phyloP scores from a whole-genome alignment of 2,329 filamentous ascomycete genomes.

The Domatiomyces catenatus region DNA sequence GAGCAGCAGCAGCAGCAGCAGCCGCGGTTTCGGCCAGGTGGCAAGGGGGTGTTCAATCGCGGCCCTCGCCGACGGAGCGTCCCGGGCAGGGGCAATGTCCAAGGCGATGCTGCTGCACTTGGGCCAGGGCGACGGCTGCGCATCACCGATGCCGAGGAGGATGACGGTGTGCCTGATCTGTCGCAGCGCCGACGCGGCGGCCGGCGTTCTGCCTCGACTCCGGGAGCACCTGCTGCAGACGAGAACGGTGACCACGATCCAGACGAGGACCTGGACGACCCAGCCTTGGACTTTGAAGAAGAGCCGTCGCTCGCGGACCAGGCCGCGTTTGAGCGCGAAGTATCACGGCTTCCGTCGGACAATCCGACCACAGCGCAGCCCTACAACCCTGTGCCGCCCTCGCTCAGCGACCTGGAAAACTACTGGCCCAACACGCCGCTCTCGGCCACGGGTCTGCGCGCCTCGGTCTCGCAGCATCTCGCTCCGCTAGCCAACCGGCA shows the following conservation, averaged over 20 bases:
- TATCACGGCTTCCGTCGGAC: not conserved
- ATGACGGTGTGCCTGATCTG: not conserved
- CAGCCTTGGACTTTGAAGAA: not conserved
- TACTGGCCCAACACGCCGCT: slow-evolving; percentile 18
- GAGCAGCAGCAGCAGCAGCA: not conserved
- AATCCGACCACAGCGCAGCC: not conserved
- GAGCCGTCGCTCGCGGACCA: not conserved
- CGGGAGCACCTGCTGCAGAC: not conserved
- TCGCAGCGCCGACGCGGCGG: not conserved
- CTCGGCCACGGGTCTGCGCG: slow-evolving; percentile 8
- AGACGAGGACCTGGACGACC: not conserved
- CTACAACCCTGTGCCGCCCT: not conserved
- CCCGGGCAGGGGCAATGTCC: not conserved
- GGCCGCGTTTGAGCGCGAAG: not conserved
- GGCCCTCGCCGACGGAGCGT: not conserved
- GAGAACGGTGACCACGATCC: not conserved
- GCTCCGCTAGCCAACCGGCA: slow-evolving; percentile 16
- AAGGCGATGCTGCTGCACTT: not conserved
- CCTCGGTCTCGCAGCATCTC: slow-evolving; percentile 15
- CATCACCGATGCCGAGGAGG: not conserved
- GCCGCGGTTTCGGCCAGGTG: too few relatives aligned
- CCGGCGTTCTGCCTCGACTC: not conserved
- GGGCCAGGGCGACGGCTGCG: not conserved
- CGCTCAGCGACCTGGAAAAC: slow-evolving; percentile 9
- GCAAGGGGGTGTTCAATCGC: not conserved